Evolutionary conservation across 371 early-diverging fungal species (phyloP).

Genomic region (Apophysomyces ossiformis): DNA sequence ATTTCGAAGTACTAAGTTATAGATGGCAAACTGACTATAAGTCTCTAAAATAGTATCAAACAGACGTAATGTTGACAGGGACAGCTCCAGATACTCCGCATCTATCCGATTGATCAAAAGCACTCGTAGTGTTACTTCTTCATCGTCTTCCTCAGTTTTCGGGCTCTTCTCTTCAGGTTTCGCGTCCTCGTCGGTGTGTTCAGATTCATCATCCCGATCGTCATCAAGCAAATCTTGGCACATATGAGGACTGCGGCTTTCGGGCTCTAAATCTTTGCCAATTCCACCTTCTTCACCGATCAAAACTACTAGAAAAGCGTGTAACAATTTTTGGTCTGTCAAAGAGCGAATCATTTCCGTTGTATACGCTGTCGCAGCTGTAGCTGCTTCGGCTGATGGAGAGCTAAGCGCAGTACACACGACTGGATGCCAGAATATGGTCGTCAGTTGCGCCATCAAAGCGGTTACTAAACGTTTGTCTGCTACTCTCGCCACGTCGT

Average conservation of each 20-base stretch:
- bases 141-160: constrained; percentile 19
- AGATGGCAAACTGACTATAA: constrained; percentile 68
- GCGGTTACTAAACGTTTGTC: constrained; percentile 52
- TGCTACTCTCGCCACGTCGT: constrained; percentile 54
- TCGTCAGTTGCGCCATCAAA: constrained; percentile 51
- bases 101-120: constrained; percentile 48
- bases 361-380: constrained; percentile 53
- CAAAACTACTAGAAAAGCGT: constrained; percentile 49
- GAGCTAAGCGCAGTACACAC: constrained; percentile 52
- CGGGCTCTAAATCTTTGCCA: constrained; percentile 55
- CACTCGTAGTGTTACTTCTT: constrained; percentile 40
- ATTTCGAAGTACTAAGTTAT: constrained; percentile 65
- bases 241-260: constrained; percentile 28
- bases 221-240: constrained; percentile 40
- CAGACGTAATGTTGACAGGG: constrained; percentile 59
- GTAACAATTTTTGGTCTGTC: constrained; percentile 52
- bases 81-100: constrained; percentile 52
- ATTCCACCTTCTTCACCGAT: constrained; percentile 56
- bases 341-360: constrained; percentile 57
- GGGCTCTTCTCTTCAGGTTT: constrained; percentile 18
- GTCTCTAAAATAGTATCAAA: constrained; percentile 70
- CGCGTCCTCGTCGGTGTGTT: constrained; percentile 18
- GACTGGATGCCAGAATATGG: constrained; percentile 56
- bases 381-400: constrained; percentile 43
- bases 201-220: constrained; percentile 35